phyloP scores from a whole-genome alignment of 805 yeast genomes.

The Lachancea quebecensis region DNA sequence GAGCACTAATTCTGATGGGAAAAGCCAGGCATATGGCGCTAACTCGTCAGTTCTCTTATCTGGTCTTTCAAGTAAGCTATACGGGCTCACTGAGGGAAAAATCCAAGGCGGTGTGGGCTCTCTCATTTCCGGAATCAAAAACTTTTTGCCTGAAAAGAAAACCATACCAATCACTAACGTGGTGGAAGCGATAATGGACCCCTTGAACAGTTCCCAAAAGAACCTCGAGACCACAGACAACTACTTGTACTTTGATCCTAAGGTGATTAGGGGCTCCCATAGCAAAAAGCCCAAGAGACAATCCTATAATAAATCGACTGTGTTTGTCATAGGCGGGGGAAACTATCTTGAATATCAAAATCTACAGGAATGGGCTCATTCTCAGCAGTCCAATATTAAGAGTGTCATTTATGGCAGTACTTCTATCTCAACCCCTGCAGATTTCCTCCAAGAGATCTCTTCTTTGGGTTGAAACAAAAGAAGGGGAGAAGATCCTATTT shows the following conservation, averaged over 20 bases:
- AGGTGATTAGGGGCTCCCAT: slow-evolving; percentile 76
- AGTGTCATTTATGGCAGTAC: slow-evolving; percentile 84
- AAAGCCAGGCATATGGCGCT: slow-evolving; percentile 23
- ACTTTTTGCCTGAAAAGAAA: slow-evolving; percentile 79
- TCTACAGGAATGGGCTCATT: slow-evolving; percentile 76
- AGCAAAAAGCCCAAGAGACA: slow-evolving; percentile 84
- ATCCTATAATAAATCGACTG: slow-evolving; percentile 71
- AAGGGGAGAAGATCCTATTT: neutral
- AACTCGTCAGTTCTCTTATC: slow-evolving; percentile 53
- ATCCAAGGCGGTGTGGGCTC: slow-evolving; percentile 87
- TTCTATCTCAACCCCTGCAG: slow-evolving; percentile 59
- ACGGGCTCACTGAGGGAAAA: slow-evolving; percentile 75
- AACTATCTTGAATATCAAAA: slow-evolving; percentile 91
- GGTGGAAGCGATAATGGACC: slow-evolving; percentile 89
- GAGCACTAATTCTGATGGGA: slow-evolving; percentile 29
- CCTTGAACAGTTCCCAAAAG: slow-evolving; percentile 53
- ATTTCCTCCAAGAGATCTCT: slow-evolving; percentile 61
- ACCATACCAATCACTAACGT: slow-evolving; percentile 84
- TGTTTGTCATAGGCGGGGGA: slow-evolving; percentile 96
- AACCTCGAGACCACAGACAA: slow-evolving; percentile 77
- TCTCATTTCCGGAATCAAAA: slow-evolving; percentile 79
- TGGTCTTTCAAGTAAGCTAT: slow-evolving; percentile 67
- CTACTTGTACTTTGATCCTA: slow-evolving; percentile 86
- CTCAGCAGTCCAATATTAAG: slow-evolving; percentile 38
- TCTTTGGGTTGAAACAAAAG: slow-evolving; percentile 33